These are phyloP conservation scores for Rubia occidens DNA, from an alignment of 305 asterid species.

Conservation along the genomic window DNA sequence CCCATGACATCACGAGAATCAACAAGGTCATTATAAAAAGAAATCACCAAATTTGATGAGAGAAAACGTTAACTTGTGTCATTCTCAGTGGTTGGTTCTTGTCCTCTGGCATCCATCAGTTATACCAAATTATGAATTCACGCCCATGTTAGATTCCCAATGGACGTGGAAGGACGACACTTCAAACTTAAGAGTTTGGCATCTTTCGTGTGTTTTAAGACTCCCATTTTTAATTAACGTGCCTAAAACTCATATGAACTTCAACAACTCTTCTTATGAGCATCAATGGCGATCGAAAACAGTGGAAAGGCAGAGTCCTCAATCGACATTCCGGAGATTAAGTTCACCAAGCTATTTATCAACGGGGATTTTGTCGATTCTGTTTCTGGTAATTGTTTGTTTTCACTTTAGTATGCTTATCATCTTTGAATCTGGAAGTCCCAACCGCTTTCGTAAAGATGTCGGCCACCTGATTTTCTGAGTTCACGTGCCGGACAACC, in stretches of 20 bases:
- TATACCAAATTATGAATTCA: not conserved
- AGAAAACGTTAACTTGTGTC: too few species aligned
- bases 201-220: not conserved
- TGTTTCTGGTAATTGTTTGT: slow-evolving; percentile 17
- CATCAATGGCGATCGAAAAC: slow-evolving; percentile 10
- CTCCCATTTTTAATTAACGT: not conserved
- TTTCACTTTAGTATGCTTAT: not conserved
- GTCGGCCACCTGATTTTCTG: too few species aligned
- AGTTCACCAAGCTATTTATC: slow-evolving; percentile 30
- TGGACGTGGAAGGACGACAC: not conserved
- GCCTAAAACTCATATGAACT: not conserved
- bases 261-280: not conserved
- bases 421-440: too few species aligned
- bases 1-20: too few species aligned
- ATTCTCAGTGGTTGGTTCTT: not conserved
- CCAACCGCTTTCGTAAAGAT: too few species aligned
- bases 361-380: slow-evolving; percentile 31
- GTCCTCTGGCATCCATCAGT: not conserved
- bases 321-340: slow-evolving; percentile 18
- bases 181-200: not conserved
- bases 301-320: slow-evolving; percentile 9
- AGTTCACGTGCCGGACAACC: too few species aligned
- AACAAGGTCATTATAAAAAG: too few species aligned
- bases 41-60: too few species aligned
- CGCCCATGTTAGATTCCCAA: not conserved